Evolutionary conservation across 1,284 basidiomycete species (phyloP), one percentile per base, ranked within the genome.

Genomic region (Moesziomyces sp.): DNA sequence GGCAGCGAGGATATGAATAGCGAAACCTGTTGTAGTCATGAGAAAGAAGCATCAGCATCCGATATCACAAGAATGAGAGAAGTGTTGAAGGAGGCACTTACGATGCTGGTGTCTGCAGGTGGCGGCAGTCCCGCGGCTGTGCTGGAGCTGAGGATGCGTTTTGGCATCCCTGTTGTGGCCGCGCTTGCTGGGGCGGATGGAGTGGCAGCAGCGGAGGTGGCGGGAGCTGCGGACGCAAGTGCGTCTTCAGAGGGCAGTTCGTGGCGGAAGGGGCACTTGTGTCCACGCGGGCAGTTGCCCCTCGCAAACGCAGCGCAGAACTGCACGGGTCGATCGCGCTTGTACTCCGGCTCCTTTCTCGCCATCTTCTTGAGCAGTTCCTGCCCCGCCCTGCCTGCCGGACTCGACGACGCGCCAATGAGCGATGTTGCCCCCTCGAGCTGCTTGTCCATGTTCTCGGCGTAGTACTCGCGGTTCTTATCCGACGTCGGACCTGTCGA

Each of bases 331-430:
- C 92, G 87, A 85, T 99, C 98, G 54, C 94, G 90, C 85, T 98
- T 97, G 87, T 98, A 99, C 82, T 94, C 93, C 0, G 96, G 94
- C 79, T 97, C 94, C 34, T 92, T 93, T 73, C 94, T 89, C 14
- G 96, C 94, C 18, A 99, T 87, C 74, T 93, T 90, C 85, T 97
- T 96, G 70, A 99, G 86, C 90, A 99, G 93, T 75, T 99, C 96
- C 84, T 95, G 94, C 38, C 93, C 95, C 9, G 77, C 77, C 14
- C 79, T 49, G 7, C 50, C 53, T 3, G 68, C 56, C 3, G 74
- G 83, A 70, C 73, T 84, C 66, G 72, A 79, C 73, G 70, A 80
- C 70, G 61, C 70, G 51, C 66, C 82, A n/a, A 83, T 77, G 26
- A 67, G 34, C 48, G 62, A 56, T 0, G 63, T 72, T 0, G 75